These are phyloP conservation scores for Dunaliella sp. DNA, from an alignment of 139 green algal genomes.

Conservation along the genomic window DNA sequence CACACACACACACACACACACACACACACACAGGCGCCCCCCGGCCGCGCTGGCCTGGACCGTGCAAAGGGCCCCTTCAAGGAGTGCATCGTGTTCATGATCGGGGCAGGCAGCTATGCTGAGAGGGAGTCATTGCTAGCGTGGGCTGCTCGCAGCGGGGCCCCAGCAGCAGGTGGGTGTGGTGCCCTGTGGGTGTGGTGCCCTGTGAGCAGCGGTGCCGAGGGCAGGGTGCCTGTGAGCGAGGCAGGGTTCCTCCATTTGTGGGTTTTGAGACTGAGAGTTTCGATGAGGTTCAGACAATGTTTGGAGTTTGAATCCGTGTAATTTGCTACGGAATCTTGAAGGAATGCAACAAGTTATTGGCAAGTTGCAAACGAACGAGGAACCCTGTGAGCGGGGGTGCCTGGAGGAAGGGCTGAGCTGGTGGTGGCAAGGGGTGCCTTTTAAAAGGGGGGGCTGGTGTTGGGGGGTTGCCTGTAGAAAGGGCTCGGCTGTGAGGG, in stretches of 20 bases:
- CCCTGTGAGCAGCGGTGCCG: background rate
- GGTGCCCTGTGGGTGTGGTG: constrained; percentile 25
- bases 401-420: too few species aligned
- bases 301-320: too few species aligned
- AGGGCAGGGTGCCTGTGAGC: background rate
- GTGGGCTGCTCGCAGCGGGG: constrained; percentile 48
- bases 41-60: constrained; percentile 29
- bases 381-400: too few species aligned
- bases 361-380: background rate
- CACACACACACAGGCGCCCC: constrained; percentile 23
- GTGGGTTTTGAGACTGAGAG: background rate
- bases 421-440: too few species aligned
- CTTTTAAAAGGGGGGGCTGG: too few species aligned
- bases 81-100: constrained; percentile 95
- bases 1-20: constrained; percentile 13
- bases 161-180: constrained; percentile 12
- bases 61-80: constrained; percentile 58
- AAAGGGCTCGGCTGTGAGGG: too few species aligned
- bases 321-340: too few species aligned
- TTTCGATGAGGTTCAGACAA: background rate
- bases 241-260: background rate
- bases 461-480: too few species aligned
- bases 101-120: constrained; percentile 95
- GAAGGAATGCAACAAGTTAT: too few species aligned
- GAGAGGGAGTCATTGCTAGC: constrained; percentile 81